These are phyloP conservation scores for Sesbania bispinosa DNA, from an alignment of 306 rosid genomes.

Conservation along the genomic window DNA sequence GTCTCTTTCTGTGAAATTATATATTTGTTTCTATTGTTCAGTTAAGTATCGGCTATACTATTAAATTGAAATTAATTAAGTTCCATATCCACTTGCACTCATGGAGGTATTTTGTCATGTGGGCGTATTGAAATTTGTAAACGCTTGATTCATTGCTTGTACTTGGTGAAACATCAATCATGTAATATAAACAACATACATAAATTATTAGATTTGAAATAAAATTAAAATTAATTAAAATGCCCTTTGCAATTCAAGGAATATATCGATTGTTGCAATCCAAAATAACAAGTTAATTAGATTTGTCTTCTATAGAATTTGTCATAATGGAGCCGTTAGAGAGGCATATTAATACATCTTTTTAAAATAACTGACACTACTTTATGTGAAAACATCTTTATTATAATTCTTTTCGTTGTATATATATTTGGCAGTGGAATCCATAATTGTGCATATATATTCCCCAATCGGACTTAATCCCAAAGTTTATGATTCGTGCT, in stretches of 20 bases:
- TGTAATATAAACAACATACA: slow-evolving; percentile 13
- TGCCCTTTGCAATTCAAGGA: slow-evolving; percentile 19
- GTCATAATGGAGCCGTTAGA: slow-evolving; percentile 27
- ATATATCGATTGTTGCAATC: slow-evolving; percentile 10
- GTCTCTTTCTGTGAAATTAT: slow-evolving; percentile 6
- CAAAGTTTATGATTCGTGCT: neutral
- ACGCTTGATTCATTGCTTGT: slow-evolving; percentile 15
- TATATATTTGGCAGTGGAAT: neutral
- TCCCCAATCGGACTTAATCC: neutral
- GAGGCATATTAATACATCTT: neutral
- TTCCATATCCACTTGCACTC: slow-evolving; percentile 17
- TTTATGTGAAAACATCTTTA: neutral
- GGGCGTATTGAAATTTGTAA: slow-evolving; percentile 23
- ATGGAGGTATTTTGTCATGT: slow-evolving; percentile 34
- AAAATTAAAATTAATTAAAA: slow-evolving; percentile 5
- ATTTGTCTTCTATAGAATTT: neutral
- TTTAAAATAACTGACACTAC: neutral
- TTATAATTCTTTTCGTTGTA: neutral
- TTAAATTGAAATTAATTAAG: neutral
- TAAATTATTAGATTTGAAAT: slow-evolving; percentile 24
- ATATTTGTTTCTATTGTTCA: neutral
- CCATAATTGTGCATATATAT: slow-evolving; percentile 1
- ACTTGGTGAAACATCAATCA: slow-evolving; percentile 42
- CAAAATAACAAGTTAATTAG: slow-evolving; percentile 8
- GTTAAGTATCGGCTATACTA: neutral